Evolutionary conservation across 2,329 filamentous ascomycete species (phyloP).

Genomic region (Trichoderma citrinoviride): DNA sequence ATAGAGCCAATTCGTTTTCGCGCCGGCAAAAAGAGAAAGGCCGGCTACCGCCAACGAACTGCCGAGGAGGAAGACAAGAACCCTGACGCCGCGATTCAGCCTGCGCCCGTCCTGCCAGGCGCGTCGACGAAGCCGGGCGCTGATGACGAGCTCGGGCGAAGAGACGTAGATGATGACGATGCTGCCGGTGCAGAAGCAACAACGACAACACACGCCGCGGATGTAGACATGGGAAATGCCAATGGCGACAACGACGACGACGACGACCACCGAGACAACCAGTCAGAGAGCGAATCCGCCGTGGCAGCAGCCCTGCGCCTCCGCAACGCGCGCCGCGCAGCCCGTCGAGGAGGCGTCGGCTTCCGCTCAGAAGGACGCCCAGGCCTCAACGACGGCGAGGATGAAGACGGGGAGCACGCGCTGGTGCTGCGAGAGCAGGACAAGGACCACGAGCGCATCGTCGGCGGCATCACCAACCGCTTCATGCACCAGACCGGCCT

Average conservation of each 20-base stretch:
- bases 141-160: neutral
- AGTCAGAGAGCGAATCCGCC: slow-evolving; percentile 30
- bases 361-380: slow-evolving; percentile 44
- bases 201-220: neutral
- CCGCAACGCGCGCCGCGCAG: slow-evolving; percentile 52
- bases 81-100: neutral
- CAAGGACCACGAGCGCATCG: slow-evolving; percentile 28
- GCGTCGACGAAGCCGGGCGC: neutral
- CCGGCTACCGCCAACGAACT: slow-evolving; percentile 50
- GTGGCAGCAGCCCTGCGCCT: slow-evolving; percentile 51
- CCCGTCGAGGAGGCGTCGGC: slow-evolving; percentile 53
- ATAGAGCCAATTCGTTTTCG: slow-evolving; percentile 51
- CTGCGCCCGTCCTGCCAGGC: neutral
- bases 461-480: slow-evolving; percentile 42
- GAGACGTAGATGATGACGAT: slow-evolving; percentile 28
- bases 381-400: slow-evolving; percentile 16
- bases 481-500: slow-evolving; percentile 73
- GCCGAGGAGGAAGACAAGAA: neutral
- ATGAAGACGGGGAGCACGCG: slow-evolving; percentile 3
- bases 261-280: slow-evolving; percentile 19
- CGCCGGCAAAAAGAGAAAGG: slow-evolving; percentile 58
- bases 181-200: slow-evolving; percentile 3
- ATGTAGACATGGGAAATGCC: neutral
- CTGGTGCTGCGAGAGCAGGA: slow-evolving; percentile 20
- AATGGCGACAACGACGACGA: slow-evolving; percentile 26